phyloP scores from a whole-genome alignment of 148 eudicot genomes.

The Vaccinium macrocarpon region DNA sequence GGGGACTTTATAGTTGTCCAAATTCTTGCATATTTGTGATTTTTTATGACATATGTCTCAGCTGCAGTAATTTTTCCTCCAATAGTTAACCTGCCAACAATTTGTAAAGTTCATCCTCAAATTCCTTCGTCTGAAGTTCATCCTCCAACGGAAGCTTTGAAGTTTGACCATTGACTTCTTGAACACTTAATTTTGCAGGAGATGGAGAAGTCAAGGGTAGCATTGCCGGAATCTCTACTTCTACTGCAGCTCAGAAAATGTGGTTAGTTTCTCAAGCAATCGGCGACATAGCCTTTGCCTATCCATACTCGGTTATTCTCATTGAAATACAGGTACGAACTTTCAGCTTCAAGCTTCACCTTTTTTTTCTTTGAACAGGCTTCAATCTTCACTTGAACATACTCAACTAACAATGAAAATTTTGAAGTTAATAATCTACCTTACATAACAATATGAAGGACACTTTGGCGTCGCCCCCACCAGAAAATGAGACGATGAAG shows the following conservation, averaged over 20 bases:
- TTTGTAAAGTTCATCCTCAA: too few species aligned
- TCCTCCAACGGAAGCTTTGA: background rate
- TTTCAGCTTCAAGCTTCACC: background rate
- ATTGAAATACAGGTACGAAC: conserved; percentile 70
- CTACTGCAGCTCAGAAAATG: conserved; percentile 53
- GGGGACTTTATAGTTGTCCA: too few species aligned
- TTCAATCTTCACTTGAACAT: too few species aligned
- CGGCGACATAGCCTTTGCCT: conserved; percentile 92
- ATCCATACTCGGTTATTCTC: conserved; percentile 58
- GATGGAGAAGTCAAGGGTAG: conserved; percentile 66
- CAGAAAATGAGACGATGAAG: conserved; percentile 64
- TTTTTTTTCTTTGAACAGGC: too few species aligned
- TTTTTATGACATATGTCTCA: too few species aligned
- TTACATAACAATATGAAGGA: conserved; percentile 43
- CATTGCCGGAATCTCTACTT: conserved; percentile 54
- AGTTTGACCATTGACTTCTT: background rate
- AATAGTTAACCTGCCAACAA: too few species aligned
- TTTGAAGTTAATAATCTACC: background rate
- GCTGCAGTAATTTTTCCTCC: too few species aligned
- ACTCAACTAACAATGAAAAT: background rate
- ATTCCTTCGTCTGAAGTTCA: too few species aligned
- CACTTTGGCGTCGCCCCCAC: conserved; percentile 70
- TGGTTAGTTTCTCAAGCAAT: conserved; percentile 76
- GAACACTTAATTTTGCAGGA: conserved; percentile 30
- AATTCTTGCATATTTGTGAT: too few species aligned